phyloP scores from a whole-genome alignment of 2,329 filamentous ascomycete genomes.

The Pseudogymnoascus verrucosus region DNA sequence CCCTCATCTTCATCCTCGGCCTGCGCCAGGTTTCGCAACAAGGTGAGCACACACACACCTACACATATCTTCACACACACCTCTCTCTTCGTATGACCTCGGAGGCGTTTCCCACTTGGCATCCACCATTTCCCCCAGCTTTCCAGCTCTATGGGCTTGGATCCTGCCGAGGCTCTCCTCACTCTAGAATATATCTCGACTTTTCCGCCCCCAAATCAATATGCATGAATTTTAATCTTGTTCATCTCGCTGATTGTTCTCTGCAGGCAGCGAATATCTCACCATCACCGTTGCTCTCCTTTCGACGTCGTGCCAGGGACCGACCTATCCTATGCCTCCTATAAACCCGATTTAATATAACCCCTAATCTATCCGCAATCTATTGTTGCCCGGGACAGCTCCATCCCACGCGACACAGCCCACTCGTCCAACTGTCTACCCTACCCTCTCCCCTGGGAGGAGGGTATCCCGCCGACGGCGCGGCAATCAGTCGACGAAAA shows the following conservation, averaged over 20 bases:
- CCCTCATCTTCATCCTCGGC: background rate
- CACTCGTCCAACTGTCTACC: background rate
- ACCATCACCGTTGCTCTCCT: background rate
- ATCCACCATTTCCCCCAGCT: background rate
- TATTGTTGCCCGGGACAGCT: constrained; percentile 2
- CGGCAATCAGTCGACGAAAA: background rate
- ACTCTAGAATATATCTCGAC: background rate
- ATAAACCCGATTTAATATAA: constrained; percentile 1
- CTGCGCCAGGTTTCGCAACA: background rate
- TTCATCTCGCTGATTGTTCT: constrained; percentile 2
- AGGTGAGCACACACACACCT: background rate
- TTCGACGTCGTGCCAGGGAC: background rate
- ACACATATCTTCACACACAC: background rate
- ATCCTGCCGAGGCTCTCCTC: background rate
- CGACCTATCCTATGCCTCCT: background rate
- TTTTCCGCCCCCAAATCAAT: background rate
- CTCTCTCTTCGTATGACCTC: background rate
- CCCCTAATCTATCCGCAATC: constrained; percentile 3
- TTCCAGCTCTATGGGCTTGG: background rate
- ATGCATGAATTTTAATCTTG: background rate
- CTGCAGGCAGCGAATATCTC: background rate
- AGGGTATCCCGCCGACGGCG: background rate
- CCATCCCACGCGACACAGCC: constrained; percentile 4
- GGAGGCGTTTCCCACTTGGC: background rate
- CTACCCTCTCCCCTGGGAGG: background rate